Evolutionary conservation across 192 early-diverging fungal species (phyloP), one percentile per base, ranked within the genome.

Genomic region (Coemansia sp.): DNA sequence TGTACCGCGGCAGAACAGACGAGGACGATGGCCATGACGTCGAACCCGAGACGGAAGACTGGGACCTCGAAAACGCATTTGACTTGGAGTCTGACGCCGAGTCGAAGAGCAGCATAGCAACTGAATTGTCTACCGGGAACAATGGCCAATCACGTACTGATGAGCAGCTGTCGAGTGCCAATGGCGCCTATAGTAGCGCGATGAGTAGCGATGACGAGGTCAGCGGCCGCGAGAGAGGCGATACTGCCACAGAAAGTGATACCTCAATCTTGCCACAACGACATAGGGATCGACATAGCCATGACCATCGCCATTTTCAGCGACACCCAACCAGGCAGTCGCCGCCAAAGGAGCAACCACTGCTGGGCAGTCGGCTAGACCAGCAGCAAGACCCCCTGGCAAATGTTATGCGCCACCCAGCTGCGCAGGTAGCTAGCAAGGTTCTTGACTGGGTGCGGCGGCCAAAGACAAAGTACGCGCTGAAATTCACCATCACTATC

Each of bases 401-500:
- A 55, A 40, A 49, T 28, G 58, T 37, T 9, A 68, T 70, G 5
- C 68, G 74, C 53, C 64, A 70, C 19, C 63, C 64, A 0, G 49
- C 44, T 5, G 78, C 73, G 3, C 68, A 67, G 13, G 46, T 53
- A 1, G 69, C 67, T 0, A 67, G 67, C 21, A 28, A 6, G 11
- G 21, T 63, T 30, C 19, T 80, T 7, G 67, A 69, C 69, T 80
- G 78, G 73, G 19, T 44, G 2, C 39, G 63, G 35, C 61, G 70
- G 26, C 69, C 66, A 26, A 72, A 75, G 60, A 80, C 78, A 26
- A 73, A 55, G 35, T 80, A 80, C 40, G 73, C 78, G 44, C 50
- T 80, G 40, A 80, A 80, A 58, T 80, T 80, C 60, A 75, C 73
- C 3, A 58, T 69, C 9, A 67, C 72, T 9, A 75, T 80, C 70